Percentiles rank a stretch among this genome's conserved stretches.
These are phyloP conservation scores for Fusarium tupiense DNA, from an alignment of 2,329 filamentous ascomycete genomes.

Conservation along the genomic window DNA sequence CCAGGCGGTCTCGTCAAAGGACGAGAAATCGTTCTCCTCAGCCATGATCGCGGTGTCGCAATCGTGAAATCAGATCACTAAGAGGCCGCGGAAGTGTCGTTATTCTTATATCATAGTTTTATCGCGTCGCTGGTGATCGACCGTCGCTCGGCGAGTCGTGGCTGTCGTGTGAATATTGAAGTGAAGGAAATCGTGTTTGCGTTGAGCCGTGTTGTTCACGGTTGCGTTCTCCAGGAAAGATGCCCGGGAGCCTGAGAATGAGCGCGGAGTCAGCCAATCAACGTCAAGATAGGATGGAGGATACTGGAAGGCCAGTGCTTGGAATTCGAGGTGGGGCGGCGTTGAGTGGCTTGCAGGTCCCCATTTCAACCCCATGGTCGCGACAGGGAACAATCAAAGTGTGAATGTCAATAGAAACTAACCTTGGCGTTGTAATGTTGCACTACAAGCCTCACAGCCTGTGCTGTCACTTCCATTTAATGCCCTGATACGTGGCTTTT, in stretches of 20 bases:
- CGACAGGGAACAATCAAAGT: background rate
- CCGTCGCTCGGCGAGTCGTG: slow-evolving; percentile 3
- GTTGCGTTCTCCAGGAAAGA: slow-evolving; percentile 19
- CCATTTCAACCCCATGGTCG: slow-evolving; percentile 1
- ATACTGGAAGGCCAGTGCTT: slow-evolving; percentile 12
- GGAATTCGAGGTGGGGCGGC: slow-evolving; percentile 4
- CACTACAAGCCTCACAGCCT: background rate
- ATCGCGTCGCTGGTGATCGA: background rate
- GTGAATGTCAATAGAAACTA: background rate
- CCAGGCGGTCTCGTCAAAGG: slow-evolving; percentile 50
- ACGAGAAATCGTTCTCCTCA: slow-evolving; percentile 48
- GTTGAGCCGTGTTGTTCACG: slow-evolving; percentile 38
- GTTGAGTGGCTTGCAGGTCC: background rate
- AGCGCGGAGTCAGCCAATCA: slow-evolving; percentile 31
- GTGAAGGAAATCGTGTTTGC: slow-evolving; percentile 5
- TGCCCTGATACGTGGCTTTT: accelerated
- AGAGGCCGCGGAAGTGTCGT: slow-evolving; percentile 32
- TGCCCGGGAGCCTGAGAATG: slow-evolving; percentile 4
- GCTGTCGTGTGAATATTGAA: slow-evolving; percentile 4
- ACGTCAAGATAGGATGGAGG: background rate
- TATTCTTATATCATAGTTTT: slow-evolving; percentile 44
- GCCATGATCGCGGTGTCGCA: slow-evolving; percentile 46
- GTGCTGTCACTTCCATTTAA: accelerated
- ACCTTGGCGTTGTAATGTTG: background rate
- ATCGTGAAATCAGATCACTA: slow-evolving; percentile 38